phyloP scores from a whole-genome alignment of 495 filamentous ascomycete genomes.

The Lineolata rhizophorae region DNA sequence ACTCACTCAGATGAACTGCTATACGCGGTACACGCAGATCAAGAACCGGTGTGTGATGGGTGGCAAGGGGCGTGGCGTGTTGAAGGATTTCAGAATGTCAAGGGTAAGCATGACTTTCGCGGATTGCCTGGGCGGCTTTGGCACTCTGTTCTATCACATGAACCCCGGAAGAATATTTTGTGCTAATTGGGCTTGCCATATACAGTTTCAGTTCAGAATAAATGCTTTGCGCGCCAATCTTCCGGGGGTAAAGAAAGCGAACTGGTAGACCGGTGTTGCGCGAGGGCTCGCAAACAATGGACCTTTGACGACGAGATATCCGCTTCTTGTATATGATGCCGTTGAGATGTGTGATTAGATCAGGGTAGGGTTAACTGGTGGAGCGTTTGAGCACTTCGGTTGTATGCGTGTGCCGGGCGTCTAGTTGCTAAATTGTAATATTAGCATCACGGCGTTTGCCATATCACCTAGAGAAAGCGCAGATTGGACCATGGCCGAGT shows the following conservation, averaged over 20 bases:
- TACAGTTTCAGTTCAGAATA: slow-evolving; percentile 75
- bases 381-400: too few relatives aligned
- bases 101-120: slow-evolving; percentile 58
- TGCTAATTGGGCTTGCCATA: neutral
- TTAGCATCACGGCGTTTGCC: too few relatives aligned
- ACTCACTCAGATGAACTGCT: slow-evolving; percentile 81
- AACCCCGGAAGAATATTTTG: too few relatives aligned
- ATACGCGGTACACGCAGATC: slow-evolving; percentile 83
- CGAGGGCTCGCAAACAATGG: neutral
- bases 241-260: slow-evolving; percentile 87
- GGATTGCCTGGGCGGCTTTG: too few relatives aligned
- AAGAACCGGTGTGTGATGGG: slow-evolving; percentile 78
- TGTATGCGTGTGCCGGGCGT: too few relatives aligned
- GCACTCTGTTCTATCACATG: too few relatives aligned
- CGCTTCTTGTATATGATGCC: neutral
- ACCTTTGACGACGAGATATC: neutral
- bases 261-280: slow-evolving; percentile 43
- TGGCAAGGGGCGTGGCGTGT: slow-evolving; percentile 64
- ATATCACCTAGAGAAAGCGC: too few relatives aligned
- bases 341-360: slow-evolving; percentile 1
- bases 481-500: too few relatives aligned
- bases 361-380: too few relatives aligned
- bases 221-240: slow-evolving; percentile 73
- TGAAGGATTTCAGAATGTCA: slow-evolving; percentile 75
- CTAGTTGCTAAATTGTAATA: too few relatives aligned